Conservation (phyloP, 306 rosid genomes). For the Abrus precatorius region DNA sequence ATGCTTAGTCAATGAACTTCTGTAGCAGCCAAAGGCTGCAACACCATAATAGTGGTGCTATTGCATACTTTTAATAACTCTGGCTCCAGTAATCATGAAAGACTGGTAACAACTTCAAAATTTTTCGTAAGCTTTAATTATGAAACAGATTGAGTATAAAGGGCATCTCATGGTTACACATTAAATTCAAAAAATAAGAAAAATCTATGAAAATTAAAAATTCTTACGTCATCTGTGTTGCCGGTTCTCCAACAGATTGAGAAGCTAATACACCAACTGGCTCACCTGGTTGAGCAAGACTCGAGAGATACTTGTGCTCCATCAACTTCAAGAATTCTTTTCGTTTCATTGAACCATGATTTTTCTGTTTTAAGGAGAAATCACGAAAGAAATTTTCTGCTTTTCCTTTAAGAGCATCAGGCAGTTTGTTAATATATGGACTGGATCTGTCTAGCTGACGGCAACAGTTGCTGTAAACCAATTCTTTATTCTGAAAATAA, state of each 20-base stretch:
- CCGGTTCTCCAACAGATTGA: slow-evolving; percentile 97
- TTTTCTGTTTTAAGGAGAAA: slow-evolving; percentile 52
- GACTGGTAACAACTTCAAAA: background rate
- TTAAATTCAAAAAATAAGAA: background rate
- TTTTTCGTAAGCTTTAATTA: background rate
- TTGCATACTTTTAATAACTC: too few species aligned
- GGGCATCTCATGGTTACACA: background rate
- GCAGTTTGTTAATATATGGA: slow-evolving; percentile 76
- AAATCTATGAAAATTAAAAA: slow-evolving; percentile 1
- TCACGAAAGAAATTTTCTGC: slow-evolving; percentile 58
- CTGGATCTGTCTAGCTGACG: slow-evolving; percentile 67
- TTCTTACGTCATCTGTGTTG: slow-evolving; percentile 96
- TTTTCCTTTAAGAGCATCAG: slow-evolving; percentile 67
- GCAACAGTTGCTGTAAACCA: slow-evolving; percentile 62
- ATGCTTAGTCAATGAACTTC: too few species aligned
- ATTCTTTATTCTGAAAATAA: slow-evolving; percentile 82
- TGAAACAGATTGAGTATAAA: slow-evolving; percentile 16
- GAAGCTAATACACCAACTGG: slow-evolving; percentile 97
- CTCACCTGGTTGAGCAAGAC: slow-evolving; percentile 98
- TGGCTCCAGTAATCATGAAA: slow-evolving; percentile 5
- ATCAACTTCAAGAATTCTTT: slow-evolving; percentile 74
- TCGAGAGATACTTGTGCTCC: slow-evolving; percentile 84
- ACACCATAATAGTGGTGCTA: too few species aligned
- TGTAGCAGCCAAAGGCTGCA: too few species aligned
- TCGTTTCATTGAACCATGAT: slow-evolving; percentile 47